These are phyloP conservation scores for Lanzia echinophila DNA, from an alignment of 2,329 filamentous ascomycete species.

Conservation along the genomic window DNA sequence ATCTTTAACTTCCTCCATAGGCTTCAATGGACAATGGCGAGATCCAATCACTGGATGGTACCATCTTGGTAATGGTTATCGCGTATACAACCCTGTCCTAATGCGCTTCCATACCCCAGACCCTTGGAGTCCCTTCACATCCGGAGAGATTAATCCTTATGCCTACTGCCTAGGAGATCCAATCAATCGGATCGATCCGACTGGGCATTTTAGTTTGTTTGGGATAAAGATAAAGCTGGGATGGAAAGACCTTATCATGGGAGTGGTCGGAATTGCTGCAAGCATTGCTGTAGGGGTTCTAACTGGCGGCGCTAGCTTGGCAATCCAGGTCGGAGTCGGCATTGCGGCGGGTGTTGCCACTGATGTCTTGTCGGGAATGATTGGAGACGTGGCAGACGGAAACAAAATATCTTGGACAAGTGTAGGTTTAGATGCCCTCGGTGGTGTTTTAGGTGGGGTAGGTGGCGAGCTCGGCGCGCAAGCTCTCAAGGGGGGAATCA, in stretches of 20 bases:
- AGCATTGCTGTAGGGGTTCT: constrained; percentile 2
- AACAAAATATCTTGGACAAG: not conserved
- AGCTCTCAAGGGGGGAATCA: not conserved
- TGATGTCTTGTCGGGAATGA: not conserved
- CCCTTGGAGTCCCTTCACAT: constrained; percentile 1
- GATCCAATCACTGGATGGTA: constrained; percentile 8
- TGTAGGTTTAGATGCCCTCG: constrained; percentile 5
- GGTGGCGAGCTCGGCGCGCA: not conserved
- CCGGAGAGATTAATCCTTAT: constrained; percentile 8
- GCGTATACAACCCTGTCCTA: constrained; percentile 1
- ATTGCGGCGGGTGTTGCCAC: constrained; percentile 1
- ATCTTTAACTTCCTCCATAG: not conserved
- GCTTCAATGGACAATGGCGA: constrained; percentile 7
- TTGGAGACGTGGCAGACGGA: not conserved
- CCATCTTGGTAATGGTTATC: constrained; percentile 4
- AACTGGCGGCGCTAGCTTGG: constrained; percentile 2
- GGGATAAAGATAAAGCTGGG: not conserved
- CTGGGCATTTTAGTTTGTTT: constrained; percentile 3
- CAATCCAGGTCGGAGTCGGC: constrained; percentile 4
- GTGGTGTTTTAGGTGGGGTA: not conserved
- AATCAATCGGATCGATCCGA: constrained; percentile 4
- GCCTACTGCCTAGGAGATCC: constrained; percentile 5
- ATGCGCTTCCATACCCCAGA: constrained; percentile 2
- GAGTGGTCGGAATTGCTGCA: constrained; percentile 1
- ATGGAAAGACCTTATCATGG: constrained; percentile 5